phyloP scores from a whole-genome alignment of 2,329 filamentous ascomycete species.

The Helotiales sp. region DNA sequence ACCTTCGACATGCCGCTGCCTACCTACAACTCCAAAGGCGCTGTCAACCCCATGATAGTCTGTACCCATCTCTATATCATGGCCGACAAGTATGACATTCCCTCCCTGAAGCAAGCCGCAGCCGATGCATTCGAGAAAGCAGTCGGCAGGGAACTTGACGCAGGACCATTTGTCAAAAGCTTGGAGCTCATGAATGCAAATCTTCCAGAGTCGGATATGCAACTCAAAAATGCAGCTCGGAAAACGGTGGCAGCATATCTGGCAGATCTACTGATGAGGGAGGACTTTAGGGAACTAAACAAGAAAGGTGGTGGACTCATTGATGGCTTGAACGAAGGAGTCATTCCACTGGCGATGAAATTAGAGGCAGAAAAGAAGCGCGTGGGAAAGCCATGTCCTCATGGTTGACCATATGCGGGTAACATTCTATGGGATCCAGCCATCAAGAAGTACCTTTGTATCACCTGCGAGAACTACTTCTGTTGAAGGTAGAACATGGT shows the following conservation, averaged over 20 bases:
- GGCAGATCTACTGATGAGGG: slow-evolving; percentile 11
- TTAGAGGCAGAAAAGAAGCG: no score
- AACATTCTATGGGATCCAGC: no score
- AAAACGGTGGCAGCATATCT: slow-evolving; percentile 4
- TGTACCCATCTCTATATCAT: slow-evolving; percentile 23
- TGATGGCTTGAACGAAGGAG: no score
- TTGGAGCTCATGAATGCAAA: slow-evolving; percentile 15
- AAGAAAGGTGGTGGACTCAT: no score
- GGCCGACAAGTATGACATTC: slow-evolving; percentile 26
- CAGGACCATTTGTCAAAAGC: slow-evolving; percentile 4
- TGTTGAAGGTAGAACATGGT: no score
- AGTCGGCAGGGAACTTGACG: slow-evolving; percentile 10
- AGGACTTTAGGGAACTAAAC: no score
- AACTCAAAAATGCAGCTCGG: slow-evolving; percentile 16
- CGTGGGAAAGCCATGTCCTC: no score
- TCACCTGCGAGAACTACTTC: no score
- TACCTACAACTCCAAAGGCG: not conserved
- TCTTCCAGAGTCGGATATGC: slow-evolving; percentile 6
- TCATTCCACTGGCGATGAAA: no score
- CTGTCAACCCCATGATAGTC: slow-evolving; percentile 1
- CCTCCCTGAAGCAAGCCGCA: slow-evolving; percentile 15
- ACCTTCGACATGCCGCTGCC: not conserved
- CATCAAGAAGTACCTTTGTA: no score
- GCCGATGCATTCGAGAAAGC: slow-evolving; percentile 12
- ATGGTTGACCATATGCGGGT: no score